Evolutionary conservation across 1,284 basidiomycete genomes (phyloP).

Genomic region (Cystobasidiaceae sp.): DNA sequence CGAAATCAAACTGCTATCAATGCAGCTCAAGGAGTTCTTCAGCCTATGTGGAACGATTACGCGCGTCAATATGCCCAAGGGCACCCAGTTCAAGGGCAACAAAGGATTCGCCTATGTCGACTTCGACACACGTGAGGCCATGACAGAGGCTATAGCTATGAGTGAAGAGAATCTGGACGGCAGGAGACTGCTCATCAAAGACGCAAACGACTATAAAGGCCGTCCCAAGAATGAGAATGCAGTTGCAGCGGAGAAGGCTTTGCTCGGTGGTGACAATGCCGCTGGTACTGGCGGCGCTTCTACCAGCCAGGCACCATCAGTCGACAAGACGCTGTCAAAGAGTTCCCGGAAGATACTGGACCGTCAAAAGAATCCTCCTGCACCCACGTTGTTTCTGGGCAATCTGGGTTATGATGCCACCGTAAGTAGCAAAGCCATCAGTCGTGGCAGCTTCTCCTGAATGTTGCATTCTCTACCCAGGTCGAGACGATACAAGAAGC

Average conservation of each 20-base stretch:
- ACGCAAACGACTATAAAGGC: slow-evolving; percentile 51
- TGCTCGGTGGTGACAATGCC: slow-evolving; percentile 10
- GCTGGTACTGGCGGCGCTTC: slow-evolving; percentile 24
- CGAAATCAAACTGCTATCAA: too few relatives aligned
- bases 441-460: background rate
- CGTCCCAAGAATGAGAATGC: slow-evolving; percentile 44
- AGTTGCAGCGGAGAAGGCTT: slow-evolving; percentile 32
- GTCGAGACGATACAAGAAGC: slow-evolving; percentile 65
- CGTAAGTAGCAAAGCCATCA: slow-evolving; percentile 10
- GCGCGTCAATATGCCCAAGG: slow-evolving; percentile 54
- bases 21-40: slow-evolving; percentile 37
- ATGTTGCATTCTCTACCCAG: slow-evolving; percentile 44
- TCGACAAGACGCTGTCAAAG: slow-evolving; percentile 52
- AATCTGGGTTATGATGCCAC: slow-evolving; percentile 62
- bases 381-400: slow-evolving; percentile 77
- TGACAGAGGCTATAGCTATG: slow-evolving; percentile 66
- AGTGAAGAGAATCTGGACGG: slow-evolving; percentile 80
- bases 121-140: slow-evolving; percentile 71
- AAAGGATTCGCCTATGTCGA: slow-evolving; percentile 85
- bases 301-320: slow-evolving; percentile 44
- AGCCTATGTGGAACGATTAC: slow-evolving; percentile 47
- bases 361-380: slow-evolving; percentile 75
- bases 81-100: slow-evolving; percentile 50
- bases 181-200: slow-evolving; percentile 85
- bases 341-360: slow-evolving; percentile 74